Evolutionary conservation across 164 flowering plant genomes (phyloP).

Genomic region (Nelumbo lutea): DNA sequence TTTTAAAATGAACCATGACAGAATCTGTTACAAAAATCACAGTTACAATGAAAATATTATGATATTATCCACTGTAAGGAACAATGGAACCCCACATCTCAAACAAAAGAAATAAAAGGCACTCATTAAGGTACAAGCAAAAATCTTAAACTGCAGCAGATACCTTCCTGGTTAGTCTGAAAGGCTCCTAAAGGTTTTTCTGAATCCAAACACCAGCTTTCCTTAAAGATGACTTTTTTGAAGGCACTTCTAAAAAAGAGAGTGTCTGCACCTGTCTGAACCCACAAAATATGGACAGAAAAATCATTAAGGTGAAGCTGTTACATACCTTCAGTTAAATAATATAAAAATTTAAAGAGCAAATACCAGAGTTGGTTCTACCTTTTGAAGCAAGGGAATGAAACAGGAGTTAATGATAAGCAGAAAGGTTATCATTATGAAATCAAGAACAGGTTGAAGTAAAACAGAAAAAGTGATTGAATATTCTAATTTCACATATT

Average conservation of each 20-base stretch:
- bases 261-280: slow-evolving; percentile 75
- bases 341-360: neutral
- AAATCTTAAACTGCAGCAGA: slow-evolving; percentile 4
- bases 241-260: slow-evolving; percentile 84
- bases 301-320: neutral
- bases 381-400: no score
- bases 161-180: slow-evolving; percentile 52
- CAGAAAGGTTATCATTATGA: no score
- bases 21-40: slow-evolving; percentile 41
- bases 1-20: slow-evolving; percentile 67
- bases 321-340: no score
- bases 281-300: slow-evolving; percentile 2
- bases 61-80: neutral
- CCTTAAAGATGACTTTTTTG: slow-evolving; percentile 76
- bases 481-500: no score
- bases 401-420: no score
- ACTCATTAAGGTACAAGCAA: neutral
- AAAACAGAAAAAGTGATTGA: no score
- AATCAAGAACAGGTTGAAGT: no score
- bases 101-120: slow-evolving; percentile 4
- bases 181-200: slow-evolving; percentile 36
- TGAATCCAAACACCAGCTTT: slow-evolving; percentile 26
- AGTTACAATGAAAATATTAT: slow-evolving; percentile 1
- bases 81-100: neutral
- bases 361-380: neutral